Conservation (phyloP, 108 stramenopile species). For the Bacterosira constricta region DNA sequence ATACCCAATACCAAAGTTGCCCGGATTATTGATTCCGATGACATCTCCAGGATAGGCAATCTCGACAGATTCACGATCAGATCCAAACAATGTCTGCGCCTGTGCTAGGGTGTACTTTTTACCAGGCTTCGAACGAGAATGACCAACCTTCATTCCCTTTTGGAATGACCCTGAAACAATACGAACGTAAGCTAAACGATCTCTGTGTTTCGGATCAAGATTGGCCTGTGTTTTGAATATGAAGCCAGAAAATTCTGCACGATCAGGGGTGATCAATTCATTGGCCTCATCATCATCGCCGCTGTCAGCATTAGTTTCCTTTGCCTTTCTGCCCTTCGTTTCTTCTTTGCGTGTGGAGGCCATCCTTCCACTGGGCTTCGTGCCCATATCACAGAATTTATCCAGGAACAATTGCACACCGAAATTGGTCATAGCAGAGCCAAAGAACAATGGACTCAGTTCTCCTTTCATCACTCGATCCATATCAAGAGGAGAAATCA, state of each 20-base stretch:
- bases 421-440: conserved; percentile 95
- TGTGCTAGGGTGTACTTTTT: conserved; percentile 92
- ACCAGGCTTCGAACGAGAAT: conserved; percentile 79
- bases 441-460: conserved; percentile 94
- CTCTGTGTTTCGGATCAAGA: conserved; percentile 95
- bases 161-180: conserved; percentile 89
- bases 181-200: conserved; percentile 92
- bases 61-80: conserved; percentile 86
- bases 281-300: conserved; percentile 47
- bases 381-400: conserved; percentile 83
- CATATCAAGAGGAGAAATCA: conserved; percentile 88
- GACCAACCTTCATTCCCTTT: conserved; percentile 93
- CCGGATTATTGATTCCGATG: conserved; percentile 97
- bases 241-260: conserved; percentile 93
- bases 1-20: conserved; percentile 84
- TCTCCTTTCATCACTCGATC: conserved; percentile 84
- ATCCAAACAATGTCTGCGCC: conserved; percentile 93
- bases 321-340: conserved; percentile 27
- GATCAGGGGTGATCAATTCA: conserved; percentile 66
- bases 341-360: conserved; percentile 47
- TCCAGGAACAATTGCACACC: conserved; percentile 93
- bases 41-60: conserved; percentile 95
- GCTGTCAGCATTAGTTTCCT: not conserved
- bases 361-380: conserved; percentile 62
- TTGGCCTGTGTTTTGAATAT: conserved; percentile 98